These are phyloP conservation scores for Lyophyllum atratum DNA, from an alignment of 768 basidiomycete genomes.

Conservation along the genomic window DNA sequence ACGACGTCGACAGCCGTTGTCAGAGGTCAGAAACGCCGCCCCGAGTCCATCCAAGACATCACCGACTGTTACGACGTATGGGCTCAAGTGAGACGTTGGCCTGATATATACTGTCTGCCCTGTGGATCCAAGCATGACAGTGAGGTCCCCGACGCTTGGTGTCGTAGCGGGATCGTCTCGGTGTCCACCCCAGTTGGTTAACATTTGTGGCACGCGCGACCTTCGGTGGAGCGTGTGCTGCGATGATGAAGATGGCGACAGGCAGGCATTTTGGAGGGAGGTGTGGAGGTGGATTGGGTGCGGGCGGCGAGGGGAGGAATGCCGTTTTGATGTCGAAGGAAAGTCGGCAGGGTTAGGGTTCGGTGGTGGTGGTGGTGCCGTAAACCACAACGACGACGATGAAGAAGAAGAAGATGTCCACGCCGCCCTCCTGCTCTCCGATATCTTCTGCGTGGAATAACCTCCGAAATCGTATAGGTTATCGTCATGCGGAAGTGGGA, in stretches of 20 bases:
- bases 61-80: conserved; percentile 3
- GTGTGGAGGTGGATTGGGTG: not conserved
- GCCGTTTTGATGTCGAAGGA: not conserved
- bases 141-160: conserved; percentile 6
- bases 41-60: conserved; percentile 3
- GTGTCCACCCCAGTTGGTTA: not conserved
- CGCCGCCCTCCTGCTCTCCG: not conserved
- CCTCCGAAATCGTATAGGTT: not conserved
- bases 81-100: not conserved
- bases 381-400: not conserved
- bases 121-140: not conserved
- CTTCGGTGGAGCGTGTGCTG: not conserved
- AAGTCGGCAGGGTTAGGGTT: not conserved
- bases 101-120: not conserved
- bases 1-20: not conserved
- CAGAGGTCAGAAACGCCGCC: not conserved
- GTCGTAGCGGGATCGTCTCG: conserved; percentile 2
- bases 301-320: not conserved
- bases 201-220: not conserved
- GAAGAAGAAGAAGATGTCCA: not conserved
- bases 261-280: not conserved
- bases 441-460: too few relatives aligned
- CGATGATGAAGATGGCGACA: not conserved
- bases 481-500: conserved; percentile 4
- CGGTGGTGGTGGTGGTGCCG: not conserved